Percentiles rank a stretch among this genome's conserved stretches.
Evolutionary conservation across 2,329 filamentous ascomycete genomes (phyloP).

Genomic region (Epichloe hybrida): DNA sequence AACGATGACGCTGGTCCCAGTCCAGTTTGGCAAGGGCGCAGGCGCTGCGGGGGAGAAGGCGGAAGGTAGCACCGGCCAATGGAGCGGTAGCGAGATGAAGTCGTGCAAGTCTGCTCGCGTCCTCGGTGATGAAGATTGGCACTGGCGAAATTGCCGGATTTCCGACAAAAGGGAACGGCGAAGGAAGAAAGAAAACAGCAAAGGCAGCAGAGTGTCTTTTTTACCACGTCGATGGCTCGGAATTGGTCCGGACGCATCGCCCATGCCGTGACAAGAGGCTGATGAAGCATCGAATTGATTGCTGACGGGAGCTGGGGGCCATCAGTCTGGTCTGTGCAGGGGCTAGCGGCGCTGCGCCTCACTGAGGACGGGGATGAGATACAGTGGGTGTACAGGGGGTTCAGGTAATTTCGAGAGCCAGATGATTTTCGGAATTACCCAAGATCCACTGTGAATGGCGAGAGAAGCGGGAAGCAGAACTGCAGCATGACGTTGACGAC

Average conservation of each 20-base stretch:
- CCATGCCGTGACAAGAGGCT: background rate
- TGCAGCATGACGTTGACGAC: too few relatives aligned
- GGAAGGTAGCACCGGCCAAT: background rate
- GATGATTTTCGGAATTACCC: too few relatives aligned
- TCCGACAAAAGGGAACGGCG: background rate
- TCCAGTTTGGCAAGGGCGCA: background rate
- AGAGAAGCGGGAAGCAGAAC: too few relatives aligned
- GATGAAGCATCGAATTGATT: too few relatives aligned
- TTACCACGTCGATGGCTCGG: background rate
- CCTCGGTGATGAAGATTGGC: background rate
- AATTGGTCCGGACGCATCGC: constrained; percentile 1
- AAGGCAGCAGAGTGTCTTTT: too few relatives aligned
- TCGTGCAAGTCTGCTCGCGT: too few relatives aligned
- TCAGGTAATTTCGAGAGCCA: too few relatives aligned
- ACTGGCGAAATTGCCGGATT: background rate
- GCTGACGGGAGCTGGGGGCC: background rate
- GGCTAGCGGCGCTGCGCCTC: background rate
- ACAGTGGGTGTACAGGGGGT: too few relatives aligned
- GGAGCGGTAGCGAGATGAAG: background rate
- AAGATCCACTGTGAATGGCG: too few relatives aligned
- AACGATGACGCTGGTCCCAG: constrained; percentile 2
- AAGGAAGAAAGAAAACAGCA: background rate
- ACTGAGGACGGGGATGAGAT: background rate
- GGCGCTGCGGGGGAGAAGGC: too few relatives aligned
- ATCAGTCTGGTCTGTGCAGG: background rate